Conservation (phyloP, 2,329 filamentous ascomycete genomes). For the Pseudopithomyces chartarum region DNA sequence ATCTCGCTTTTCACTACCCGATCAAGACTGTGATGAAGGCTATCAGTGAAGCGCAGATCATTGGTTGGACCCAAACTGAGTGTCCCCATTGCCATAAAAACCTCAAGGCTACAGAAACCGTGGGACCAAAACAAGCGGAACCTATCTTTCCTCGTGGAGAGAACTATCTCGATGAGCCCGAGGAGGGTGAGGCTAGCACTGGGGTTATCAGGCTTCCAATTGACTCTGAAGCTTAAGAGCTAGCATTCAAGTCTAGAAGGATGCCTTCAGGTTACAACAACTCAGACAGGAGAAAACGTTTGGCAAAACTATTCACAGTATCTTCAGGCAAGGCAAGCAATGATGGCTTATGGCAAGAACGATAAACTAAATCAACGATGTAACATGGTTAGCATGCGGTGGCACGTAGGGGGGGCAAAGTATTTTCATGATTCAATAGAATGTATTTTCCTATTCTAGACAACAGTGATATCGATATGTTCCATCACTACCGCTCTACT, state of each 20-base stretch:
- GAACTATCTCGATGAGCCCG: not conserved
- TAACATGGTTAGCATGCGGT: too few species aligned
- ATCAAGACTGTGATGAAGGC: not conserved
- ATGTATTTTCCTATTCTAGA: not conserved
- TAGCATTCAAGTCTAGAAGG: not conserved
- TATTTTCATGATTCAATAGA: not conserved
- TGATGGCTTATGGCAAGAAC: too few species aligned
- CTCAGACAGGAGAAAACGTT: not conserved
- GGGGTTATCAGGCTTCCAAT: not conserved
- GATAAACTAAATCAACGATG: too few species aligned
- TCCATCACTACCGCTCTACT: too few species aligned
- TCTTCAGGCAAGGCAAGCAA: too few species aligned
- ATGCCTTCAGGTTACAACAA: too few species aligned
- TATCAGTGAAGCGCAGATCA: not conserved
- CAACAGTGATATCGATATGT: too few species aligned
- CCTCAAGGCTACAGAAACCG: not conserved
- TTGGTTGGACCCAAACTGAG: not conserved
- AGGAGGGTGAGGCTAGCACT: not conserved
- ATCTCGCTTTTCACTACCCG: not conserved
- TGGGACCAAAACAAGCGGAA: not conserved
- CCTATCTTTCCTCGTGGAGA: not conserved
- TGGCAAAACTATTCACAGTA: too few species aligned
- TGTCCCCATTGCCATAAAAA: constrained; percentile 5
- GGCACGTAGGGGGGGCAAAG: too few species aligned
- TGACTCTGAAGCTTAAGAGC: not conserved